These are phyloP conservation scores for Diplocarpon mali DNA, from an alignment of 2,329 filamentous ascomycete species.

Conservation along the genomic window DNA sequence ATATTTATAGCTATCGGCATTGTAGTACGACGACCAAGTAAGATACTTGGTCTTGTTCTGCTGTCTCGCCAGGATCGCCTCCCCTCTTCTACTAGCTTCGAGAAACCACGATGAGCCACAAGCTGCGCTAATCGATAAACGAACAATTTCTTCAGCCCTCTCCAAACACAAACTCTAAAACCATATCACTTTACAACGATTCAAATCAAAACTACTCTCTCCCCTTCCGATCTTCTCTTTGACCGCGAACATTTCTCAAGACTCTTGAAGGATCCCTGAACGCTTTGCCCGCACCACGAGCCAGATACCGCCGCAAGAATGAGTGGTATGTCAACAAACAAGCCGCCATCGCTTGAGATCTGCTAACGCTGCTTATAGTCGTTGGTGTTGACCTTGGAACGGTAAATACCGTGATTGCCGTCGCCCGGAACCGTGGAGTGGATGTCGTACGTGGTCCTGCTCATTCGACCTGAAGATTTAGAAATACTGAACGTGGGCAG, in stretches of 20 bases:
- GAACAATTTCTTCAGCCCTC: background rate
- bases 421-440: slow-evolving; percentile 96
- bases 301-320: slow-evolving; percentile 6
- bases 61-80: too few species aligned
- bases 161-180: background rate
- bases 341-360: slow-evolving; percentile 1
- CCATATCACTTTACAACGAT: background rate
- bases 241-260: background rate
- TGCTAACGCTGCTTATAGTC: slow-evolving; percentile 19
- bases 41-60: too few species aligned
- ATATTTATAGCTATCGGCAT: too few species aligned
- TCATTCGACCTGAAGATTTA: slow-evolving; percentile 6
- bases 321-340: slow-evolving; percentile 11
- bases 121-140: background rate
- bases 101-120: background rate
- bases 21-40: too few species aligned
- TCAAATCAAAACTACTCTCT: background rate
- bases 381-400: slow-evolving; percentile 69
- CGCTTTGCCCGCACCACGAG: background rate
- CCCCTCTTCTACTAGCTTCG: background rate
- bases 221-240: background rate
- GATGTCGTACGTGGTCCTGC: slow-evolving; percentile 69
- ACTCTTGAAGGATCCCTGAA: background rate
- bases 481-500: slow-evolving; percentile 38
- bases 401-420: slow-evolving; percentile 93